Base-by-base conservation (phyloP, 441 rosid genomes). In the Gossypium lobatum region DNA sequence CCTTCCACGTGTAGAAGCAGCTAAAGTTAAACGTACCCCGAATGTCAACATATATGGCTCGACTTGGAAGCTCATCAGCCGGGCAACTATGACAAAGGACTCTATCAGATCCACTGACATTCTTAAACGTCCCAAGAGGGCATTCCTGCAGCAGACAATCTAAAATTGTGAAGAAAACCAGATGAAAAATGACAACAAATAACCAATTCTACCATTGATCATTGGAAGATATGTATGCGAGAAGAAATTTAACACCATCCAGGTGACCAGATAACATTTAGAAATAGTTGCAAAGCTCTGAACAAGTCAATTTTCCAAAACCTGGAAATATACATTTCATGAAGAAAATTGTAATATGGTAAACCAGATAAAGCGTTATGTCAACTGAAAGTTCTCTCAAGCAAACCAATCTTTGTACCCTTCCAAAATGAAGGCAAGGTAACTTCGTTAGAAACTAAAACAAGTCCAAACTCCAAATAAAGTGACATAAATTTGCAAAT, bases 71-170 rank as follows among this genome's bases (percentile, higher is more conserved):
- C 75, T 88, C 93, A 60, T 75, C 46, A 66, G 85, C 66, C 23
- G 93, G 92, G 78, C 98, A 93, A 66, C 74, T 70, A 73, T 65
- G 79, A 83, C 98, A 93, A 74, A 91, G 88, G 23, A 83, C 71
- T 72, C 85, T 77, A 78, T 89, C 87, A 71, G 96, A 88, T 79
- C 98, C 98, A 77, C 83, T 91, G 62, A 80, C 84, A 80, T 90
- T 93, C 81, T 93, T 93, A 58, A 85, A 93, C 58, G 96, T 93
- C 55, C 97, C 98, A 69, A 86, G 73, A 9, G 98, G 98, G 80
- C 98, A 93, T 86, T 91, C 97, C 98, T 93, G 88, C 74, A 74
- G 60, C 65, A 64, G 76, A 76, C 69, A 80, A 71, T 63, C 71
- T 46, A 64, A 67, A 26, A n/a, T 42, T 58, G 59, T 77, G 31